A percentile compares a stretch with the other conserved stretches of the same genome.
Conservation (phyloP, 352 stramenopile genomes). For the Pythium periplocum region DNA sequence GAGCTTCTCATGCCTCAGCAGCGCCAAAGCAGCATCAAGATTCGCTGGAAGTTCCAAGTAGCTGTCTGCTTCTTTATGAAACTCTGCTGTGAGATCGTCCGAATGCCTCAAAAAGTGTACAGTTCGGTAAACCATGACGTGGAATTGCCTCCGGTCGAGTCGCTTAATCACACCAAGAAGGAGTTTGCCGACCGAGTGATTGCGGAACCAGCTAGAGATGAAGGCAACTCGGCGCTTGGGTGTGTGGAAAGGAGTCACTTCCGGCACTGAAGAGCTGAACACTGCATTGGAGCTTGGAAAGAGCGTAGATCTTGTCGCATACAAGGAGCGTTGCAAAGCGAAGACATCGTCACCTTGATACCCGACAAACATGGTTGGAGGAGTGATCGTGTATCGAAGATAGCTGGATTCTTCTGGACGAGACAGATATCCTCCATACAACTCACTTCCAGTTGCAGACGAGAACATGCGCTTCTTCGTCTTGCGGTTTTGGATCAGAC, state of each 20-base stretch:
- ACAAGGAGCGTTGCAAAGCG: conserved; percentile 22
- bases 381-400: conserved; percentile 56
- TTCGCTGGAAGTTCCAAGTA: conserved; percentile 36
- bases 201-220: conserved; percentile 61
- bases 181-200: conserved; percentile 63
- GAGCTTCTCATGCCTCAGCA: conserved; percentile 42
- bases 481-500: conserved; percentile 9
- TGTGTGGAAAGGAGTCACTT: too few relatives aligned
- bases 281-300: conserved; percentile 29
- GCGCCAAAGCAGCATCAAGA: conserved; percentile 26
- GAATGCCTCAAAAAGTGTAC: conserved; percentile 39
- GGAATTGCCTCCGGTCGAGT: conserved; percentile 44
- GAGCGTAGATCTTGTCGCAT: conserved; percentile 21
- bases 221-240: conserved; percentile 35
- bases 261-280: neutral
- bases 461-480: conserved; percentile 14
- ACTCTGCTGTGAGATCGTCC: conserved; percentile 42
- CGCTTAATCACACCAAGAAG: conserved; percentile 45
- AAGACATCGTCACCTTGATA: conserved; percentile 35
- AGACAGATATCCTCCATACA: conserved; percentile 2
- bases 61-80: conserved; percentile 33
- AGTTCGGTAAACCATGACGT: conserved; percentile 45
- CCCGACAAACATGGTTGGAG: conserved; percentile 58
- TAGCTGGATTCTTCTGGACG: conserved; percentile 33
- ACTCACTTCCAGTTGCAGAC: conserved; percentile 4